Evolutionary conservation across 2,329 filamentous ascomycete genomes (phyloP), one percentile per base, ranked within the genome.

Genomic region (Leptographium procerum): DNA sequence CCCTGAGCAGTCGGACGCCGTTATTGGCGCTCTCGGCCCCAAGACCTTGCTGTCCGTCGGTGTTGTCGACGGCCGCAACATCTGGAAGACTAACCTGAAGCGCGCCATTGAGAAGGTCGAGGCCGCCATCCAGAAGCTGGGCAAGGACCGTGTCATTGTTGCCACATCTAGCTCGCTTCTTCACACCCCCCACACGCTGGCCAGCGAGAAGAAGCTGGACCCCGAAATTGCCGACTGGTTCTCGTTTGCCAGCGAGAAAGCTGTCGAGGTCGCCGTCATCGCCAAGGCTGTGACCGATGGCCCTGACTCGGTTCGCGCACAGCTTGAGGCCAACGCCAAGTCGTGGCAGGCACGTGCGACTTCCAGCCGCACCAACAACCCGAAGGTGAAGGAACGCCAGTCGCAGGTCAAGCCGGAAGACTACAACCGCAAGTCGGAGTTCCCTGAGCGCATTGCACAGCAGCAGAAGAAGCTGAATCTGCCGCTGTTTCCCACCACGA

Each of bases 1-100:
- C 83, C 94, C 94, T 58, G 92, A 97, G 82, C 94, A 99, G 81
- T 87, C 99, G 64, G 85, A 94, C 62, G 84, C 87, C 65, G 90
- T 99, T 69, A 75, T 90, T 67, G 81, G 79, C 70, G 86, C 91
- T 69, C 85, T 99, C 65, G 91, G 90, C 73, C 77, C 89, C 72
- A 90, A 91, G 74, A 95, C 96, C 72, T 76, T 91, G 67, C 86
- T 99, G 65, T 99, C 94, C 65, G 88, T 86, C 65, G 94, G 94
- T 89, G 88, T 99, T 68, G 94, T 99, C 66, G 91, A 99, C 69
- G 94, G 94, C 69, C 91, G 94, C 70, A 99, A 99, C 84, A 97
- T 99, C 82, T 99, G 94, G 94, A 99, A 99, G 89, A 96, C 91
- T 78, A 95, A 97, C 86, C 88, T 96, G 80, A 88, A 95, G 84